Conservation (phyloP, 306 rosid species). For the Vigna nakashimae region DNA sequence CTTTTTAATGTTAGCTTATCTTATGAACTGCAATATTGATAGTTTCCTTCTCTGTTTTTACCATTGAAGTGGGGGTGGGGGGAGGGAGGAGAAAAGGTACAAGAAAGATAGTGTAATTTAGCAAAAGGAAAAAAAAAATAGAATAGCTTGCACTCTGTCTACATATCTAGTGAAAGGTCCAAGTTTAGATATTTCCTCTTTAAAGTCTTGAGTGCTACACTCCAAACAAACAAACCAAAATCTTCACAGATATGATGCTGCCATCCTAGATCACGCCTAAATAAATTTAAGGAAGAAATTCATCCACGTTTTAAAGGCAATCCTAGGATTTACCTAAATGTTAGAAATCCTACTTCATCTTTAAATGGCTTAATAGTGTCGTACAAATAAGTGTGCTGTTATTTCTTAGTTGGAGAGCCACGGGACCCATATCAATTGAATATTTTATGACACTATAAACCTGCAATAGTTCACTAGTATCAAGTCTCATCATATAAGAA, state of each 20-base stretch:
- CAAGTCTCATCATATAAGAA: background rate
- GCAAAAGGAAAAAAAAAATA: background rate
- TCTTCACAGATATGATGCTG: background rate
- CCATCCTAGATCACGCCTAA: background rate
- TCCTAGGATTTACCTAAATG: background rate
- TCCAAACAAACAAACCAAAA: constrained; percentile 1
- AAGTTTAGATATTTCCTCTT: background rate
- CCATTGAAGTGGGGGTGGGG: background rate
- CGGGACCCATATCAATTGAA: background rate
- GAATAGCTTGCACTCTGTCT: background rate
- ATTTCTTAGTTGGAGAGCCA: background rate
- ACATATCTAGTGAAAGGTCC: constrained; percentile 3
- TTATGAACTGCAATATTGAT: background rate
- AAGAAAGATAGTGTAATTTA: background rate
- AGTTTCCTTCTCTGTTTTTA: background rate
- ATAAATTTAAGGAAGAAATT: background rate
- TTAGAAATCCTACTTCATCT: background rate
- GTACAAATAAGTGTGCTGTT: background rate
- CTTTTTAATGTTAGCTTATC: background rate
- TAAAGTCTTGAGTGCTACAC: background rate
- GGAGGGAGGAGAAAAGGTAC: background rate
- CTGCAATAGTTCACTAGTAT: background rate
- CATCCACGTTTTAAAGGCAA: background rate
- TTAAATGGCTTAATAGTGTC: background rate
- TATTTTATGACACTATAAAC: background rate